Evolutionary conservation across 2,329 filamentous ascomycete genomes (phyloP), one percentile per base, ranked within the genome.

Genomic region (Arthroderma uncinatum): DNA sequence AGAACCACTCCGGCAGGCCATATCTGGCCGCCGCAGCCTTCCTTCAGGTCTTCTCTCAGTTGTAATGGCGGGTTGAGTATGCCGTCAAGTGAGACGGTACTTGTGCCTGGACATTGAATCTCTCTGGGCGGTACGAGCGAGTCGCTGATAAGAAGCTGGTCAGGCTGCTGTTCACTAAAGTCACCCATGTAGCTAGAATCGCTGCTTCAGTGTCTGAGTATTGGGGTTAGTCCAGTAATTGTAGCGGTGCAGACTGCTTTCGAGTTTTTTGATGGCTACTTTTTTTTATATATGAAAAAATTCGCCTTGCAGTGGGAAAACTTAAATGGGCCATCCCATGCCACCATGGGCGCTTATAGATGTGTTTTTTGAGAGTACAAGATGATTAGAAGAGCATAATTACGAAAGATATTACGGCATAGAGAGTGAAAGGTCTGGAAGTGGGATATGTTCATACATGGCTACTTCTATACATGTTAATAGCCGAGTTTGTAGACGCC

Each of bases 1-100:
- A 98, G 77, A 14, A 93, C 82, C 83, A 95, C 87, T 9, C 93
- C 93, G 0, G 92, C 92, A 2, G 91, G 92, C 93, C 93, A 97
- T 9, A 94, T 79, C 72, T 94, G 88, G 1, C 93, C 93, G 53
- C 93, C 93, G 71, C 93, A 97, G 60, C 93, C 93, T 61, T 87
- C 82, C 58, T 82, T 82, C 52, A 95, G 79, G 71, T 97, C 91
- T 71, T 96, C 90, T 66, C 88, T 86, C 14, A 97, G 81, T 59
- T 81, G 78, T 60, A 97, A 78, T 47, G 87, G 84, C 52, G 80
- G 75, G 19, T 77, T 72, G 34, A 96, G 78, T 55, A 93, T 79
- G 39, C 87, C 86, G 61, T 87, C 85, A 67, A 97, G 93, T 36
- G 79, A 76, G 16, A 83, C 68, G 23, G 66, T 67, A 2, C 76